Evolutionary conservation across 208 protist species (phyloP), one percentile per base, ranked within the genome.

Genomic region (Trypanosoma brucei): DNA sequence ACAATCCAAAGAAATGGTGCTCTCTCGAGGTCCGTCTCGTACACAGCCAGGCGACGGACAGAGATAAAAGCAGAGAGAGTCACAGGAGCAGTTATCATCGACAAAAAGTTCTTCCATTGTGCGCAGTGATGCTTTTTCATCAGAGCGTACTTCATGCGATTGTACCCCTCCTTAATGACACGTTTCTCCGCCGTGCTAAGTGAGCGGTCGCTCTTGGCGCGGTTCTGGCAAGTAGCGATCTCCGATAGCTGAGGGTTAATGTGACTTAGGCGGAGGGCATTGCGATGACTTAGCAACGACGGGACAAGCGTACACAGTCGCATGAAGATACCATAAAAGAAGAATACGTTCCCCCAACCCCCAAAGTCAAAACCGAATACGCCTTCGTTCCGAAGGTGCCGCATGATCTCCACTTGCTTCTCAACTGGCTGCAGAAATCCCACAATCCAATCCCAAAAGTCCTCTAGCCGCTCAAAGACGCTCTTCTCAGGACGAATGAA

Each of bases 381-480:
- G 39, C 88, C 88, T 49, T 88, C 70, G 62, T 88, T 71, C 9
- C 80, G 81, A 67, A 90, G 62, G 34, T 64, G 57, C 9, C 88
- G 81, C 88, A 94, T 94, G 9, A 87, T 75, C 59, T 91, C 82
- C 56, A 91, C 58, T 72, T 94, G 88, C 59, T 94, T 94, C 62
- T 94, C 84, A 45, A 94, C 80, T 30, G 88, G 88, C 60, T 86
- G 79, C 60, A 94, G 62, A 59, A 94, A 94, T 56, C 80, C 80
- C 39, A 91, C 75, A 30, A 78, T 78, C 81, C 83, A 94, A 66
- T 94, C 88, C 84, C 88, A 94, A 55, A 91, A 87, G 63, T 94
- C 88, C 58, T 94, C 84, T 45, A 94, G 45, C 5, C 75, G 72
- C 67, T 94, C 88, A 72, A 94, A 94, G 2, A 79, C 59, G 51